These are phyloP conservation scores for Odontarrhena argentea DNA, from an alignment of 345 rosid species.

Conservation along the genomic window DNA sequence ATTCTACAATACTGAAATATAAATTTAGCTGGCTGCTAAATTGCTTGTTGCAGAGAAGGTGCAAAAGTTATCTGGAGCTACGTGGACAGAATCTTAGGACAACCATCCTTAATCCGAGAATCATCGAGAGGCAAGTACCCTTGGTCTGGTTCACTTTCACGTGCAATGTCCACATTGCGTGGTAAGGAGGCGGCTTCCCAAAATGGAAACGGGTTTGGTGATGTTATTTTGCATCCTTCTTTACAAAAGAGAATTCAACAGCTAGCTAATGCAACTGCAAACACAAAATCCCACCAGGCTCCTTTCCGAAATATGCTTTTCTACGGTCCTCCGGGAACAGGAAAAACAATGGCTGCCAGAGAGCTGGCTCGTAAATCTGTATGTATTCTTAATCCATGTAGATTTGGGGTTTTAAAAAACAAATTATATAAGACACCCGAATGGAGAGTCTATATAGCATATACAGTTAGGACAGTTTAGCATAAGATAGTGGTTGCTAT, in stretches of 20 bases:
- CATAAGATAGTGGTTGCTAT: slow-evolving; percentile 13
- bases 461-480: background rate
- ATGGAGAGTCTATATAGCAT: slow-evolving; percentile 19
- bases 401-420: slow-evolving; percentile 1
- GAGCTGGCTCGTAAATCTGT: slow-evolving; percentile 89
- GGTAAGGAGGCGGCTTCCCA: slow-evolving; percentile 48
- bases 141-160: slow-evolving; percentile 80
- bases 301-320: slow-evolving; percentile 95
- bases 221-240: slow-evolving; percentile 87
- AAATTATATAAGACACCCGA: slow-evolving; percentile 2
- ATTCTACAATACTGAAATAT: background rate
- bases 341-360: slow-evolving; percentile 99
- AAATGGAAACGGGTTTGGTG: slow-evolving; percentile 84
- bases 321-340: slow-evolving; percentile 99
- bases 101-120: slow-evolving; percentile 92
- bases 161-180: slow-evolving; percentile 51
- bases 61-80: slow-evolving; percentile 97
- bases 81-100: slow-evolving; percentile 97
- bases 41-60: slow-evolving; percentile 73
- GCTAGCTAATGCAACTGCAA: slow-evolving; percentile 87
- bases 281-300: slow-evolving; percentile 94
- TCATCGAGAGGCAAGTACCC: slow-evolving; percentile 97
- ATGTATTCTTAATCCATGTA: slow-evolving; percentile 38
- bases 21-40: slow-evolving; percentile 11
- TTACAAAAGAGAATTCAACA: slow-evolving; percentile 81